Evolutionary conservation across 306 rosid genomes (phyloP).

Genomic region (Vicia villosa): DNA sequence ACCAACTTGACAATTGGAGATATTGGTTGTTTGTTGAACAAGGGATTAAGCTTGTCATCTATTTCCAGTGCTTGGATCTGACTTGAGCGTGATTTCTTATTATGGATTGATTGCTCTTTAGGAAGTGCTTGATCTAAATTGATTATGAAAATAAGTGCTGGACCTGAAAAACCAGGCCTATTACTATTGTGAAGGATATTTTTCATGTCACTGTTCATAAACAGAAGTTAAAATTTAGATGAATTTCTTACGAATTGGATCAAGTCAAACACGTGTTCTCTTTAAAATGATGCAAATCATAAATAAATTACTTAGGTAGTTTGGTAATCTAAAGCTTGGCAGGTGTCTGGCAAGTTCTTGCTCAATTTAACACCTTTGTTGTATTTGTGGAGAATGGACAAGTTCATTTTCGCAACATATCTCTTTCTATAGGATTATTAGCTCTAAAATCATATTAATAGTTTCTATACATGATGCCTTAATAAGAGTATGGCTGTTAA

Average conservation of each 20-base stretch:
- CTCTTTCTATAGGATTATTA: background rate
- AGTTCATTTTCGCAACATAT: slow-evolving; percentile 13
- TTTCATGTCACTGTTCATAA: background rate
- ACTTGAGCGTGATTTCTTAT: background rate
- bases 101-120: slow-evolving; percentile 9
- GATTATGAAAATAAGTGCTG: background rate
- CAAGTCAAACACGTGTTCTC: slow-evolving; percentile 1
- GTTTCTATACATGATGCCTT: background rate
- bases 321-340: background rate
- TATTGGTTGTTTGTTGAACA: slow-evolving; percentile 12
- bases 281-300: background rate
- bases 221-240: slow-evolving; percentile 18
- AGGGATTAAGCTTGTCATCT: background rate
- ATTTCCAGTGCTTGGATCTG: slow-evolving; percentile 9
- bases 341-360: slow-evolving; percentile 15
- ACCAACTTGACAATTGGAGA: slow-evolving; percentile 15
- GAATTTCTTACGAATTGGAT: slow-evolving; percentile 11
- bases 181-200: slow-evolving; percentile 1
- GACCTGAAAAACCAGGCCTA: background rate
- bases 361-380: slow-evolving; percentile 15
- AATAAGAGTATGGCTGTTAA: slow-evolving; percentile 12
- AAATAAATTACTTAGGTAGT: background rate
- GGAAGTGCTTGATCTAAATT: background rate
- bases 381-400: background rate
- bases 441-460: slow-evolving; percentile 15